phyloP scores from a whole-genome alignment of 768 basidiomycete species.

The Naematelia aurantialba region DNA sequence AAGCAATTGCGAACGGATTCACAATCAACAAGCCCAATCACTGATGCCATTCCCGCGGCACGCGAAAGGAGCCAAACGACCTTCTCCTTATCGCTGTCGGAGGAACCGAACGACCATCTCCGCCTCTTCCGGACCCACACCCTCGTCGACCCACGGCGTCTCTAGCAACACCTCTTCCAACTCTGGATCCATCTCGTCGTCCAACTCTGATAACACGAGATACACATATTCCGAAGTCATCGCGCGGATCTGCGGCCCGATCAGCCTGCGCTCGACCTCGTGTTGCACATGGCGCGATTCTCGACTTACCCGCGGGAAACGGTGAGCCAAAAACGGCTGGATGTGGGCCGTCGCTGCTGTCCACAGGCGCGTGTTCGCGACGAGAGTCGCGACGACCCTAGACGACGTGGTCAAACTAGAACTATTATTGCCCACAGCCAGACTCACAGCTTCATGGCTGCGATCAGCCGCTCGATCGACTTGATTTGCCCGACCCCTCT shows the following conservation, averaged over 20 bases:
- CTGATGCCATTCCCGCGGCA: no score
- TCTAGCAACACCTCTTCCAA: slow-evolving; percentile 35
- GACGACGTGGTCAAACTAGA: not conserved
- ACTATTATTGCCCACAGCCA: not conserved
- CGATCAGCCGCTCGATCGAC: slow-evolving; percentile 73
- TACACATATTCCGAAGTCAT: slow-evolving; percentile 81
- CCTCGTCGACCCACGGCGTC: slow-evolving; percentile 26
- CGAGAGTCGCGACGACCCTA: slow-evolving; percentile 67
- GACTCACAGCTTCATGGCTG: slow-evolving; percentile 78
- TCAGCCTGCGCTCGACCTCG: not conserved
- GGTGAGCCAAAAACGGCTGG: slow-evolving; percentile 66
- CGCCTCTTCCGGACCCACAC: slow-evolving; percentile 2
- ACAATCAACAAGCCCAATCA: no score
- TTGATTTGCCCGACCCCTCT: slow-evolving; percentile 68
- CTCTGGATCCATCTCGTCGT: slow-evolving; percentile 22
- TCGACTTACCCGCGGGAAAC: slow-evolving; percentile 70
- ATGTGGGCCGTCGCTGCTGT: slow-evolving; percentile 55
- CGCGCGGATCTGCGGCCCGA: slow-evolving; percentile 62
- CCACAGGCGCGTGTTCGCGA: slow-evolving; percentile 52
- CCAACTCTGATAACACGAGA: slow-evolving; percentile 55
- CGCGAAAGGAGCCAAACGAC: no score
- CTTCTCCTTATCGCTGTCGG: not conserved
- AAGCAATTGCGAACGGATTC: not conserved
- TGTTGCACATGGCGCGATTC: not conserved
- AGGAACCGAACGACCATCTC: slow-evolving; percentile 5